Base-by-base conservation (phyloP, 768 basidiomycete genomes). In the Tricholoma matsutake region DNA sequence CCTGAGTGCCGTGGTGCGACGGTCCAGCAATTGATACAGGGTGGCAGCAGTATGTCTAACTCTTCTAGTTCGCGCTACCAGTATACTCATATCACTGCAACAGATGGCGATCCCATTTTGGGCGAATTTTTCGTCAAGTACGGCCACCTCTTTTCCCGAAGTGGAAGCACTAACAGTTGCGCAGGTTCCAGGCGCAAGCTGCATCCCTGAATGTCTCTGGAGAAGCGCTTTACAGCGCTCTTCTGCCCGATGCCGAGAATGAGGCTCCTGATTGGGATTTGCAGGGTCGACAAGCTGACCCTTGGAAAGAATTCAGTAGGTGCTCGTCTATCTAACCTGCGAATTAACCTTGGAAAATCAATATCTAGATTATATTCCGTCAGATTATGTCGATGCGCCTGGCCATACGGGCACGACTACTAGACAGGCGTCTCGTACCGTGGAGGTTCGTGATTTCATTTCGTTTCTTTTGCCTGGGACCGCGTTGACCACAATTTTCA, bases 51-150 rank as follows among this genome's bases (percentile, higher is more conserved):
- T 86, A 67, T 60, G 84, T 78, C n/a, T 22, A 51, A 25, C 7
- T 2, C 6, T 31, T 49, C 20, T 62, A 10, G n/a, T 25, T 34
- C 22, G n/a, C 11, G 13, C 28, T 32, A 1, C 47, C 28, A 45
- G 29, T 41, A 10, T 39, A 13, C 18, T 31, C 18, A 20, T 22
- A 47, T 3, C 32, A 14, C 59, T 16, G 13, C 22, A 10, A 37
- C 22, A 87, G 86, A 87, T 62, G 86, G 77, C 1, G 86, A 88
- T 65, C 85, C 85, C 0, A 86, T 88, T 39, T 70, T 88, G 7
- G 81, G 79, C 14, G 86, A 88, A 69, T 87, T 87, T 72, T 83
- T 84, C 61, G 84, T 86, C 31, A 87, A 87, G 84, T 86, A 62
- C 14, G 76, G 67, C 6, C 25, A 43, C 14, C 16, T 13, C 7